phyloP scores from a whole-genome alignment of 805 yeast genomes.

The Candida coquimbonensis region DNA sequence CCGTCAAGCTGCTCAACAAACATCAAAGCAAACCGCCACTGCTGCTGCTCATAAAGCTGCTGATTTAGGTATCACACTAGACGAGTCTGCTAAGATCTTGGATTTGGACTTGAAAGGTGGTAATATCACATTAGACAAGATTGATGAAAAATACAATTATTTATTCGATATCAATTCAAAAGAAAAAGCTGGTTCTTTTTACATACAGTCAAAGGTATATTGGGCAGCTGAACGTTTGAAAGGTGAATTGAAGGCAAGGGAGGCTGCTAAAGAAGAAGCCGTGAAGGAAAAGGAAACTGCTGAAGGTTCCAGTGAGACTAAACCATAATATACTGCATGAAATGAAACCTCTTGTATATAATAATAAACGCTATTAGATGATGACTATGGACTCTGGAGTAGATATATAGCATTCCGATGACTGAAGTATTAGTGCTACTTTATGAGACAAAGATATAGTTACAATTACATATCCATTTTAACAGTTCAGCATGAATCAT shows the following conservation, averaged over 20 bases:
- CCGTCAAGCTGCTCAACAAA: slow-evolving; percentile 90
- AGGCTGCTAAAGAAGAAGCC: slow-evolving; percentile 22
- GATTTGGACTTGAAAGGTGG: slow-evolving; percentile 58
- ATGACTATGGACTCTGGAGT: background rate
- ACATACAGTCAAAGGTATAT: slow-evolving; percentile 85
- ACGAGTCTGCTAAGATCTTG: slow-evolving; percentile 87
- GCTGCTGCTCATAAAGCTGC: slow-evolving; percentile 39
- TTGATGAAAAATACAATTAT: slow-evolving; percentile 68
- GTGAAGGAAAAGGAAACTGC: slow-evolving; percentile 7
- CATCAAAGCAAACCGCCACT: slow-evolving; percentile 65
- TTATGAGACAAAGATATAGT: too few relatives aligned
- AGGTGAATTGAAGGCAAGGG: slow-evolving; percentile 61
- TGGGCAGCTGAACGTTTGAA: slow-evolving; percentile 90
- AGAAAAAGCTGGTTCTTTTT: slow-evolving; percentile 94
- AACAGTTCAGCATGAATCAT: slow-evolving; percentile 1
- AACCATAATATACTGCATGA: background rate
- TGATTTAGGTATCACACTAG: slow-evolving; percentile 70
- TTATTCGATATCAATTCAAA: slow-evolving; percentile 84
- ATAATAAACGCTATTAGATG: background rate
- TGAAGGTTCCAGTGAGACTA: background rate
- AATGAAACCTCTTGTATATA: slow-evolving; percentile 1
- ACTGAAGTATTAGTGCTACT: too few relatives aligned
- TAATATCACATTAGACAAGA: slow-evolving; percentile 46
- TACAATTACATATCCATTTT: background rate
- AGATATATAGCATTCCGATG: too few relatives aligned